phyloP scores from a whole-genome alignment of 441 rosid species.

The Jatropha podagrica region DNA sequence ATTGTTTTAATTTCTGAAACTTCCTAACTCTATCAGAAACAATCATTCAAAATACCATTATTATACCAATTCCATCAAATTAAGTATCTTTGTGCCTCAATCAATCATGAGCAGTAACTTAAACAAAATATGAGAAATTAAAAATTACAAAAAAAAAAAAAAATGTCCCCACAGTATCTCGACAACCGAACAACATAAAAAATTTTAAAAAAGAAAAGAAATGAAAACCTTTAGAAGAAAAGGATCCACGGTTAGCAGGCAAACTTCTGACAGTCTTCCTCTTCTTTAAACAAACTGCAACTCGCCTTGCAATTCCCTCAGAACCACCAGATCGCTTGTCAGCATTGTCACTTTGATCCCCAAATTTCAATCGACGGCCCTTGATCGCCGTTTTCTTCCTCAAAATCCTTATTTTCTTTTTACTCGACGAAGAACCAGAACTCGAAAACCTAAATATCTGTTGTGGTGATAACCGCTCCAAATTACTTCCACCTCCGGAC shows the following conservation, averaged over 20 bases:
- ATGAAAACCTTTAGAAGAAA: slow-evolving; percentile 37
- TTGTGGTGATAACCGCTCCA: slow-evolving; percentile 26
- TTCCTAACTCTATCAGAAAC: not conserved
- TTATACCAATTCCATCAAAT: too few relatives aligned
- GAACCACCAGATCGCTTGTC: slow-evolving; percentile 41
- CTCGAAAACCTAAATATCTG: slow-evolving; percentile 77
- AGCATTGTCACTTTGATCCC: slow-evolving; percentile 20
- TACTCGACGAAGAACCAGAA: slow-evolving; percentile 37
- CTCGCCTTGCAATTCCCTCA: slow-evolving; percentile 32
- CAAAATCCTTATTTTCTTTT: slow-evolving; percentile 23
- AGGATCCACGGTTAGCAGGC: slow-evolving; percentile 40
- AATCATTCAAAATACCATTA: not conserved
- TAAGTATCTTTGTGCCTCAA: not conserved
- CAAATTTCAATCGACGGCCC: slow-evolving; percentile 23
- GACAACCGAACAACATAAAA: slow-evolving; percentile 5
- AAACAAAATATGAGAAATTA: not conserved
- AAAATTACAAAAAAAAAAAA: too few relatives aligned
- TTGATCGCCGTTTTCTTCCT: slow-evolving; percentile 35
- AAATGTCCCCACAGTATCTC: not conserved
- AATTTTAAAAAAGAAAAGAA: too few relatives aligned
- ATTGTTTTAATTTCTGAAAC: too few relatives aligned
- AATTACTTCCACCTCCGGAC: slow-evolving; percentile 30
- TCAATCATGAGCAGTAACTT: not conserved
- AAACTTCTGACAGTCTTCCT: slow-evolving; percentile 47
- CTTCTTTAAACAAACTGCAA: slow-evolving; percentile 55